phyloP scores from a whole-genome alignment of 331 rosid genomes.

The Rosa hybrid region DNA sequence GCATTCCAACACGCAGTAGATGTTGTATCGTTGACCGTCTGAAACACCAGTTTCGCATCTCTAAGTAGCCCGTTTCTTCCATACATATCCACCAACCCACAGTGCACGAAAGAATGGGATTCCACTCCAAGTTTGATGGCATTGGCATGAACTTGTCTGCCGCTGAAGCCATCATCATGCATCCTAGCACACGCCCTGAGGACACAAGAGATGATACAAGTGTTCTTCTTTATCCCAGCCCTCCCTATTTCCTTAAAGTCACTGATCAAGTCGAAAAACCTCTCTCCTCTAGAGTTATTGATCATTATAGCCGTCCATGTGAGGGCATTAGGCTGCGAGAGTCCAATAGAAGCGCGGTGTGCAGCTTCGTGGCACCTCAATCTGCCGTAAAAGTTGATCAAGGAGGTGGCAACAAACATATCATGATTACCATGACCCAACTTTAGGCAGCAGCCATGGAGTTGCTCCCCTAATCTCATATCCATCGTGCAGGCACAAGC shows the following conservation, averaged over 20 bases:
- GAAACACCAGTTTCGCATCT: background rate
- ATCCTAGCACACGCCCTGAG: conserved; percentile 6
- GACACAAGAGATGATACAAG: background rate
- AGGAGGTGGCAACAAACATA: background rate
- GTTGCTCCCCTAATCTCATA: background rate
- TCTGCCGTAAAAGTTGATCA: background rate
- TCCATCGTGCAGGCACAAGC: background rate
- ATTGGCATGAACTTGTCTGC: conserved; percentile 7
- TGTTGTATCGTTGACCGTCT: background rate
- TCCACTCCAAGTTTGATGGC: background rate
- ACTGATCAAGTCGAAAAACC: background rate
- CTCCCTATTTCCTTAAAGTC: background rate
- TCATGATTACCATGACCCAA: background rate
- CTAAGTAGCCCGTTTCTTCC: background rate
- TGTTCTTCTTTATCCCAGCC: background rate
- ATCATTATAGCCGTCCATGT: background rate
- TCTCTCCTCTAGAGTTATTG: background rate
- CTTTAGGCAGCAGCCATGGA: conserved; percentile 3
- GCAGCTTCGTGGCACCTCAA: background rate
- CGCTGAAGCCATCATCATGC: background rate
- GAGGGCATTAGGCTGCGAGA: background rate
- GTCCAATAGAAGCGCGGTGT: background rate
- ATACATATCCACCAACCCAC: background rate
- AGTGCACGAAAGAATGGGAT: background rate
- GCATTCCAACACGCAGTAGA: conserved; percentile 7